A percentile compares a stretch with the other conserved stretches of the same genome.
These are phyloP conservation scores for Aspergillus egyptiacus DNA, from an alignment of 495 filamentous ascomycete genomes.

Conservation along the genomic window DNA sequence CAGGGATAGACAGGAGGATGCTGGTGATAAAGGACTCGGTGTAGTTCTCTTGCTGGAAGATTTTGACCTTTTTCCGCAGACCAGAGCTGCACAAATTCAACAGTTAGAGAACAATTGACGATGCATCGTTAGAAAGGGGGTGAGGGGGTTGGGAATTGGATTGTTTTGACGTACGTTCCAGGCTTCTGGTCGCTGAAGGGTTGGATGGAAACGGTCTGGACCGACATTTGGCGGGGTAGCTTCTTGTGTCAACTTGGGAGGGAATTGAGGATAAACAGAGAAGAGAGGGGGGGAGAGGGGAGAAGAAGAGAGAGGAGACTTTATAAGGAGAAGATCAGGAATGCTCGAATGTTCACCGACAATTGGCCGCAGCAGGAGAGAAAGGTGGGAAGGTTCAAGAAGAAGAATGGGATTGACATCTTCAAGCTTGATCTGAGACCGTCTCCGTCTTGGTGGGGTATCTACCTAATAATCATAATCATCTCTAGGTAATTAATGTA, in stretches of 20 bases:
- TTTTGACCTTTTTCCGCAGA: slow-evolving; percentile 95
- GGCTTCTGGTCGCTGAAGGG: slow-evolving; percentile 95
- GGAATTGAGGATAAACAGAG: neutral
- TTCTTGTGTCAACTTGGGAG: slow-evolving; percentile 4
- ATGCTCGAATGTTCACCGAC: slow-evolving; percentile 13
- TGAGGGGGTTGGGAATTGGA: no score
- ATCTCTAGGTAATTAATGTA: neutral
- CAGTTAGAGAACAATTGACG: neutral
- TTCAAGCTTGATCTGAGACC: neutral
- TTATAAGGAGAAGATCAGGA: neutral
- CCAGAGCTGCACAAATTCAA: slow-evolving; percentile 64
- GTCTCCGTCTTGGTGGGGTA: slow-evolving; percentile 7
- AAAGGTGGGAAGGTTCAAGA: no score
- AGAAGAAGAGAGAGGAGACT: slow-evolving; percentile 1
- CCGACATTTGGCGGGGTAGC: slow-evolving; percentile 52
- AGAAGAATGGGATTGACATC: neutral
- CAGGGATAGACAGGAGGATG: slow-evolving; percentile 91
- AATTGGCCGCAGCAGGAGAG: slow-evolving; percentile 13
- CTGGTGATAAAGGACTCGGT: slow-evolving; percentile 91
- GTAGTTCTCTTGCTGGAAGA: slow-evolving; percentile 94
- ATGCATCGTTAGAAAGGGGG: neutral
- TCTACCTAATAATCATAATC: no score
- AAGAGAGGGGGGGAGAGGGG: slow-evolving; percentile 1
- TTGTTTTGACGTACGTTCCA: slow-evolving; percentile 89
- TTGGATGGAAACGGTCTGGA: slow-evolving; percentile 68